These are phyloP conservation scores for Hibiscus trionum DNA, from an alignment of 345 rosid species.

Conservation along the genomic window DNA sequence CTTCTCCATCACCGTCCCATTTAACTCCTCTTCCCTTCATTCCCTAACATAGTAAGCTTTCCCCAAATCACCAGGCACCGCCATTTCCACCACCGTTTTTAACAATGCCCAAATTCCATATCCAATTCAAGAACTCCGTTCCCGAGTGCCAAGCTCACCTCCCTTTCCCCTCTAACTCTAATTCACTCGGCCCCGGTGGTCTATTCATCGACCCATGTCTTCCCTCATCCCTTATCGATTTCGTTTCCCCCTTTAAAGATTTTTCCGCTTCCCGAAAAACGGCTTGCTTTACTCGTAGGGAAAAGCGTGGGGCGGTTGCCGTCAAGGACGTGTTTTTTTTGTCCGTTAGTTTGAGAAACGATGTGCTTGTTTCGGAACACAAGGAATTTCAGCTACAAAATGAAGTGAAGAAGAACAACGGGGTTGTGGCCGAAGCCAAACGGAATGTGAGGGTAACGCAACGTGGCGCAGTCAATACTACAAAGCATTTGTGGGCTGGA, in stretches of 20 bases:
- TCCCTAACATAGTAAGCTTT: neutral
- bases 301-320: conserved; percentile 9
- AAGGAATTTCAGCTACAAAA: conserved; percentile 24
- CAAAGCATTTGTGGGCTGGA: conserved; percentile 76
- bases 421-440: conserved; percentile 14
- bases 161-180: conserved; percentile 15
- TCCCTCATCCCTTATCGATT: conserved; percentile 36
- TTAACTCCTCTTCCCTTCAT: neutral
- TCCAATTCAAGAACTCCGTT: conserved; percentile 17
- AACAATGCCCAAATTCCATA: conserved; percentile 28
- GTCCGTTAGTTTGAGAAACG: conserved; percentile 48
- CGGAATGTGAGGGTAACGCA: conserved; percentile 22
- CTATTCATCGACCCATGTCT: conserved; percentile 47
- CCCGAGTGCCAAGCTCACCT: conserved; percentile 6
- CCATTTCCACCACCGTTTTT: neutral
- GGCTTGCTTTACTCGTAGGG: conserved; percentile 12
- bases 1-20: neutral
- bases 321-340: conserved; percentile 22
- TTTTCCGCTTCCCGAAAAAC: conserved; percentile 16
- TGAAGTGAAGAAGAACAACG: conserved; percentile 18
- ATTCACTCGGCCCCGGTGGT: conserved; percentile 37
- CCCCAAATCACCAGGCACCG: neutral
- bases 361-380: conserved; percentile 20
- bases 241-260: conserved; percentile 23
- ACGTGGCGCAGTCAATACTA: conserved; percentile 32